phyloP scores from a whole-genome alignment of 352 stramenopile species.

The Plasmopara halstedii region DNA sequence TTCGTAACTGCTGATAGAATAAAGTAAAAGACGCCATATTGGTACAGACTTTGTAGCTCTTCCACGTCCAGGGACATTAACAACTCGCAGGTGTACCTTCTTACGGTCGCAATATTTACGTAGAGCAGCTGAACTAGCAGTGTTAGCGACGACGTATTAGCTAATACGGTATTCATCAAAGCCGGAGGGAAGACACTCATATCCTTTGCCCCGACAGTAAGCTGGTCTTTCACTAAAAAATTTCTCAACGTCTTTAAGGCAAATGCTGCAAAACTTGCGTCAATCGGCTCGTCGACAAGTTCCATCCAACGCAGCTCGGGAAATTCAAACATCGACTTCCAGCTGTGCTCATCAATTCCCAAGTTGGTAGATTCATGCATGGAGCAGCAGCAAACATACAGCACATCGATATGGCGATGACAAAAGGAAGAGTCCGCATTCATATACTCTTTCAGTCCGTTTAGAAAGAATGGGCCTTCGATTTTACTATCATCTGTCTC shows the following conservation, averaged over 20 bases:
- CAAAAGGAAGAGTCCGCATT: conserved; percentile 32
- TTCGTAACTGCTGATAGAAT: conserved; percentile 38
- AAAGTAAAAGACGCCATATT: conserved; percentile 69
- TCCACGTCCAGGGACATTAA: conserved; percentile 41
- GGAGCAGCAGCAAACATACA: conserved; percentile 68
- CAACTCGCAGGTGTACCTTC: conserved; percentile 54
- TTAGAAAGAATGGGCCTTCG: conserved; percentile 41
- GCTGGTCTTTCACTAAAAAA: conserved; percentile 48
- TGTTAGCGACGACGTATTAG: conserved; percentile 33
- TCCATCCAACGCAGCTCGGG: conserved; percentile 81
- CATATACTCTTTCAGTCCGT: conserved; percentile 50
- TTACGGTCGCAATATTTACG: conserved; percentile 42
- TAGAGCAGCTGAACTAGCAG: conserved; percentile 62
- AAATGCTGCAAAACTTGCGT: conserved; percentile 35
- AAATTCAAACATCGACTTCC: conserved; percentile 52
- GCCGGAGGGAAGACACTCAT: conserved; percentile 47
- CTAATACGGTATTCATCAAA: conserved; percentile 49
- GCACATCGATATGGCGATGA: conserved; percentile 25
- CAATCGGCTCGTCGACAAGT: conserved; percentile 52
- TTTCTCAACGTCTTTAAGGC: conserved; percentile 56
- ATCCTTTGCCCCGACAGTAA: conserved; percentile 7
- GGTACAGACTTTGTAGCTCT: conserved; percentile 43
- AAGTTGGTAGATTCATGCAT: conserved; percentile 7
- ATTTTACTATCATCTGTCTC: conserved; percentile 15
- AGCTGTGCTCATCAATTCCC: conserved; percentile 31